Evolutionary conservation across 352 stramenopile species (phyloP), one percentile per base, ranked within the genome.

Genomic region (Blastocystis sp.): DNA sequence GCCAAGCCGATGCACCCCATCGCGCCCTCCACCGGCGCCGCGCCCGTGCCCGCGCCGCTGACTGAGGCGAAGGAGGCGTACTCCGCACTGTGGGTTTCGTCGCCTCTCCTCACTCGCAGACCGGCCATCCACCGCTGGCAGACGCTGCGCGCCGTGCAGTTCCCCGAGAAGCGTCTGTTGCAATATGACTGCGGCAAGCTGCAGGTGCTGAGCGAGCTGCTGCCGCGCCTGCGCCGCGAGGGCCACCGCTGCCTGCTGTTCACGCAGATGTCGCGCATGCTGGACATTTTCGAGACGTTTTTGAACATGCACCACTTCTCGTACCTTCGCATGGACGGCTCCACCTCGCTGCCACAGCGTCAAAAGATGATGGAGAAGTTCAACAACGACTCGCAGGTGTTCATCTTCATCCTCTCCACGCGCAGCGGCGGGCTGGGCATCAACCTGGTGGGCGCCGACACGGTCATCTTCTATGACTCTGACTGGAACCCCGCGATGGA

Each of bases 351-450:
- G 14, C 95, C 98, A 87, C 94, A 94, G 81, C 93, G 97, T 0
- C 97, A 99, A 90, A 91, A 93, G 45, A 92, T 98, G 4, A 99
- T 99, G 96, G 96, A 99, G 77, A 93, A 95, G 68, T 99, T 99
- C 91, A 99, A 99, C 91, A 94, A 92, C 34, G 96, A 99, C 90
- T 38, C 80, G 1, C 92, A 93, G 90, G 92, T 99, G 4, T 99
- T 99, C 90, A 98, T 94, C 87, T 99, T 99, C 89, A 98, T 99
- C 74, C 91, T 99, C 61, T 98, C 94, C 76, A 99, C 97, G 38
- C 91, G 96, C 87, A 98, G 94, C 89, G 96, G 96, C 24, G 96
- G 97, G 11, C 92, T 98, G 48, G 97, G 97, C 40, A 98, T 99
- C 88, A 99, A 99, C 90, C 91, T 99, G 3, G 98, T 95, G 28